Evolutionary conservation across 2,329 filamentous ascomycete genomes (phyloP), one percentile per base, ranked within the genome.

Genomic region (Chaetomiaceae sp.): DNA sequence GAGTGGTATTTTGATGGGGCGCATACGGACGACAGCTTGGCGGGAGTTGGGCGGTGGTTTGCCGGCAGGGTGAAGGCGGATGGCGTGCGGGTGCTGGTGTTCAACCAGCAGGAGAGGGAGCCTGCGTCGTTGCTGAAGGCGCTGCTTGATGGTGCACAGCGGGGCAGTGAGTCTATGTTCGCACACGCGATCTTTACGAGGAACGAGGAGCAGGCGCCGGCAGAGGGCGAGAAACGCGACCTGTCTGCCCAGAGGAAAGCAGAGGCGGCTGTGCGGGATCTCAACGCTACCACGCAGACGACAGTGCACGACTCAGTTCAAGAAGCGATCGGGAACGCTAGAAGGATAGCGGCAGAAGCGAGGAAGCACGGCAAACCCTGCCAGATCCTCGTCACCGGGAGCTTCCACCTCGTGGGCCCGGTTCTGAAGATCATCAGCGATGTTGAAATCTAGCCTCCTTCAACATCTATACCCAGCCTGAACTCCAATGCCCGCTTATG

Each of bases 41-140:
- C 79, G 42, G 75, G 87, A 34, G 85, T 86, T 10, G 87, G 81
- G 3, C 73, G 72, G 54, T 96, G 90, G 90, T 91, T 91, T 58
- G 78, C 77, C 2, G 67, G 66, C 56, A 51, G 66, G 61, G 30
- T 50, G 9, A 34, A 24, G 3, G 60, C 51, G 0, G 60, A 62
- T 7, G 42, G 54, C 20, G 65, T 70, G 36, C 62, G 56, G 6
- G 70, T 87, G 0, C 69, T 97, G 37, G 75, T 97, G 38, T 97
- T 97, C 73, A 96, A 96, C 65, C 91, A 96, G 65, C 88, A 95
- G 61, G 88, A 88, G 9, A 79, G 89, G 26, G 83, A 95, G 59
- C 86, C 86, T 5, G 68, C 71, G 4, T 70, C 76, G 14, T 73
- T 94, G 1, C 76, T 91, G 2, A 68, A 67, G 26, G 74, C 74